A percentile compares a stretch with the other conserved stretches of the same genome.
These are phyloP conservation scores for Cyclotella choctawhatcheeana DNA, from an alignment of 108 stramenopile genomes.

Conservation along the genomic window DNA sequence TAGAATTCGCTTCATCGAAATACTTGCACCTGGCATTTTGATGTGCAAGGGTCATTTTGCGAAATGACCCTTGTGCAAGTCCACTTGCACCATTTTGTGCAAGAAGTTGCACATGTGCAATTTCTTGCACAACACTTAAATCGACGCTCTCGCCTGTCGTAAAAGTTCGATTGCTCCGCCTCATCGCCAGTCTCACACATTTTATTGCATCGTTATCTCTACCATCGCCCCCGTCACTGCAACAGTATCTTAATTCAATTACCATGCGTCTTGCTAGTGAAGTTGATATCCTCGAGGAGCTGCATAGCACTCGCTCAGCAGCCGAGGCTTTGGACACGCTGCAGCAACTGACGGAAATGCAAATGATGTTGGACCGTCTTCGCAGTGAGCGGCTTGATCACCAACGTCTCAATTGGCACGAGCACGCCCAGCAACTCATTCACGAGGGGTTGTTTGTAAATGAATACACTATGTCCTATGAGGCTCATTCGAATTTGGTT, in stretches of 20 bases:
- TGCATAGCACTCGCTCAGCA: neutral
- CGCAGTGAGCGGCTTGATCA: neutral
- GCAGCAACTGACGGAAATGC: neutral
- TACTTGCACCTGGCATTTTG: neutral
- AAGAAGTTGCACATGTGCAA: neutral
- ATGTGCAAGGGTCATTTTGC: neutral
- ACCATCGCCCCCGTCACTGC: neutral
- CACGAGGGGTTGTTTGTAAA: constrained; percentile 8
- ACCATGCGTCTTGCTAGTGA: neutral
- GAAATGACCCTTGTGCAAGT: neutral
- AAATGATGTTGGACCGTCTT: neutral
- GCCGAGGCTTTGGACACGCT: neutral
- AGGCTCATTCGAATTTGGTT: neutral
- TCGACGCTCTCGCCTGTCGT: neutral
- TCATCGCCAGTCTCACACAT: no score
- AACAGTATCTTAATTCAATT: neutral
- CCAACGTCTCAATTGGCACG: neutral
- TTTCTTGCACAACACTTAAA: neutral
- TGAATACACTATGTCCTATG: constrained; percentile 14
- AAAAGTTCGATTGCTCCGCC: neutral
- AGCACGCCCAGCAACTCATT: neutral
- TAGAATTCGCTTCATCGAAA: no score
- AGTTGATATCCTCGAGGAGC: neutral
- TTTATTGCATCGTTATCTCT: no score
- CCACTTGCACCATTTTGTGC: neutral